A percentile compares a stretch with the other conserved stretches of the same genome.
Evolutionary conservation across 768 basidiomycete genomes (phyloP).

Genomic region (Kwoniella mangroviensis): DNA sequence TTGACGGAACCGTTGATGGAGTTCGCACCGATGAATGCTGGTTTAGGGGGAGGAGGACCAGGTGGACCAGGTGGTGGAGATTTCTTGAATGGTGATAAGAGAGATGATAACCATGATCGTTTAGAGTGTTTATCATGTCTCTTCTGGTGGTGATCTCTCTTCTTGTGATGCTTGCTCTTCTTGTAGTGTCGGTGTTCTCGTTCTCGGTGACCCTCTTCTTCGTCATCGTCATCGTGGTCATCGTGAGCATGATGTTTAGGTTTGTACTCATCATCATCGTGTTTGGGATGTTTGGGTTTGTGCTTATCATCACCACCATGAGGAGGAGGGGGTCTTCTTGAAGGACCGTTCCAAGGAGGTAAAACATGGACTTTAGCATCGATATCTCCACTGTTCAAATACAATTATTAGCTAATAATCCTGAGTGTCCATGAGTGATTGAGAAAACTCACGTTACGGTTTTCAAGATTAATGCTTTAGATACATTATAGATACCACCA

Average conservation of each 20-base stretch:
- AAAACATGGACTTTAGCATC: conserved; percentile 39
- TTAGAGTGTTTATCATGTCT: conserved; percentile 16
- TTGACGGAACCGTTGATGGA: conserved; percentile 36
- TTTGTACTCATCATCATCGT: neutral
- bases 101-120: neutral
- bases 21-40: conserved; percentile 37
- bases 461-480: conserved; percentile 26
- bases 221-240: conserved; percentile 13
- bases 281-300: neutral
- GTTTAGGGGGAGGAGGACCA: conserved; percentile 30
- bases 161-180: conserved; percentile 19
- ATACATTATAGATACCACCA: conserved; percentile 42
- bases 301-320: conserved; percentile 7
- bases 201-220: conserved; percentile 9
- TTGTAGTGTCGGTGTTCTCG: conserved; percentile 19
- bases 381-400: conserved; percentile 33
- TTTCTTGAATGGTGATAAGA: neutral
- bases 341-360: conserved; percentile 24
- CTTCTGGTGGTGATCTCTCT: conserved; percentile 22
- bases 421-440: neutral
- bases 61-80: conserved; percentile 11
- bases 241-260: conserved; percentile 13
- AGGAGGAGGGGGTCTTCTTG: conserved; percentile 14
- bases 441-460: conserved; percentile 26
- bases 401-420: neutral